Evolutionary conservation across 768 basidiomycete genomes (phyloP).

Genomic region (Podaxis sp.): DNA sequence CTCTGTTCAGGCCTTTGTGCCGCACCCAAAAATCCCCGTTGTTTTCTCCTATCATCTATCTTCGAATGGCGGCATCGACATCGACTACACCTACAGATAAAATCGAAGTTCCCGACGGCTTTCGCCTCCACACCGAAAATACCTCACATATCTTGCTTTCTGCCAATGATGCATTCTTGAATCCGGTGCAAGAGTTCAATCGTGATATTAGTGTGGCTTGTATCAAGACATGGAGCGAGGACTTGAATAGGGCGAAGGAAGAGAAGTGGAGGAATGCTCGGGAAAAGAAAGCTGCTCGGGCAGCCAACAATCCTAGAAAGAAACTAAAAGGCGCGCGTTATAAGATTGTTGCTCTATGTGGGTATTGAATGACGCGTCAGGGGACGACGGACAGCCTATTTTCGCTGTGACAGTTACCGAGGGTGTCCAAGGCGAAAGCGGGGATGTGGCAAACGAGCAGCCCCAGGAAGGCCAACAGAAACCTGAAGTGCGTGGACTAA

Average conservation of each 20-base stretch:
- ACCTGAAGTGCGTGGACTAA: background rate
- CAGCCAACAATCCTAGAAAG: conserved; percentile 25
- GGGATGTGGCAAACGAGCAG: background rate
- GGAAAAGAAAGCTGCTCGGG: conserved; percentile 44
- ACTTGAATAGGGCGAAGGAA: conserved; percentile 58
- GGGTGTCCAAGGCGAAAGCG: background rate
- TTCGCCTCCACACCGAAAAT: conserved; percentile 77
- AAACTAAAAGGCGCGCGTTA: conserved; percentile 41
- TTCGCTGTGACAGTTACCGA: background rate
- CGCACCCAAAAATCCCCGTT: conserved; percentile 9
- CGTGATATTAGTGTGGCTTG: conserved; percentile 89
- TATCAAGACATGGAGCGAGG: conserved; percentile 86
- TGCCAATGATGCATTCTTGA: conserved; percentile 85
- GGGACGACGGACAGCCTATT: background rate
- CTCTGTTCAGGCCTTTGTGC: conserved; percentile 22
- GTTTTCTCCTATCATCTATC: background rate
- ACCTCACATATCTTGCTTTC: conserved; percentile 76
- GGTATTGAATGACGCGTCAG: background rate
- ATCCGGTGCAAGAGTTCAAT: conserved; percentile 98
- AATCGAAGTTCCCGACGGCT: conserved; percentile 62
- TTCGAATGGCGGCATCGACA: conserved; percentile 20
- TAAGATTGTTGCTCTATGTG: background rate
- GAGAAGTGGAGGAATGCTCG: conserved; percentile 51
- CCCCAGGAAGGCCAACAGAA: background rate
- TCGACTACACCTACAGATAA: conserved; percentile 12